Percentiles rank a stretch among this genome's conserved stretches.
Conservation (phyloP, 1,284 basidiomycete species). For the Cutaneotrichosporon mucoides region DNA sequence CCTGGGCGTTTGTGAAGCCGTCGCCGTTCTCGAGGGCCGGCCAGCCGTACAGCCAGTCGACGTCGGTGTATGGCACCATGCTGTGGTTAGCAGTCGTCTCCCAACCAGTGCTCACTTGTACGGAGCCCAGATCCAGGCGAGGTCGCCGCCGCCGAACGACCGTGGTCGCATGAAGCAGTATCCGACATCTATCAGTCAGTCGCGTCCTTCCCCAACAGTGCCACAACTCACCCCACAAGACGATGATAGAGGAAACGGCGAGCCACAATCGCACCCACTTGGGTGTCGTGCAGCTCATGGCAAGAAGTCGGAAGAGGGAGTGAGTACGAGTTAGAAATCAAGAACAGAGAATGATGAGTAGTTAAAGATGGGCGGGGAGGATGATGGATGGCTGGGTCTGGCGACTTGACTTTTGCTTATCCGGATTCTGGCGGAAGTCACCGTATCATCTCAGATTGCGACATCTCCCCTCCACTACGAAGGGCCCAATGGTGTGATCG, state of each 20-base stretch:
- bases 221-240: constrained; percentile 50
- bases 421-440: neutral
- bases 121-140: constrained; percentile 83
- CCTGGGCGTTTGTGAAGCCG: constrained; percentile 84
- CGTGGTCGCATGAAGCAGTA: constrained; percentile 69
- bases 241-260: constrained; percentile 56
- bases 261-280: constrained; percentile 69
- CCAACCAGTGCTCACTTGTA: constrained; percentile 54
- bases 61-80: constrained; percentile 47
- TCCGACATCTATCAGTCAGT: constrained; percentile 53
- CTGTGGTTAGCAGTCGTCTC: constrained; percentile 5
- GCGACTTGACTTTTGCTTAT: neutral
- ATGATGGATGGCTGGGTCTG: too few species aligned
- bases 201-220: neutral
- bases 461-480: neutral
- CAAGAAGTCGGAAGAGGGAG: neutral
- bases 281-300: constrained; percentile 31
- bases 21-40: constrained; percentile 60
- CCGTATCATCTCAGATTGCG: neutral
- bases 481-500: neutral
- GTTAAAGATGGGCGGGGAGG: neutral
- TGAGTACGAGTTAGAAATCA: neutral
- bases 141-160: constrained; percentile 70
- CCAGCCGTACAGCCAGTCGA: constrained; percentile 71
- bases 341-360: neutral